Evolutionary conservation across 228 moss, liverwort and hornwort genomes (phyloP).

Genomic region (Sphagnum magellanicum): DNA sequence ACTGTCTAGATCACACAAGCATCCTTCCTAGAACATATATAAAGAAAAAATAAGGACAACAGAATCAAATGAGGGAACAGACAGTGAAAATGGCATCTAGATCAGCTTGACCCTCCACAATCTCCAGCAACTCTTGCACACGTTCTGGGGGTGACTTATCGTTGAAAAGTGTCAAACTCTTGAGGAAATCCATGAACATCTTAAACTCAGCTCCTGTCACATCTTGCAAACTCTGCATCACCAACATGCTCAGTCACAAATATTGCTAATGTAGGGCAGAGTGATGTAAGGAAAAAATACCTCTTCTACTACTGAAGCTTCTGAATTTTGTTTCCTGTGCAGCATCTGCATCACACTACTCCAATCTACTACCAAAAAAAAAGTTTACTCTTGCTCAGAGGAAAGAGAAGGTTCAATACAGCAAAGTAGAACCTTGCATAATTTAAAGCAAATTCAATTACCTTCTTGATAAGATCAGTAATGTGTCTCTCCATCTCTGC

Average conservation of each 20-base stretch:
- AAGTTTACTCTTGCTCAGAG: too few relatives aligned
- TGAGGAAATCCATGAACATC: slow-evolving; percentile 99
- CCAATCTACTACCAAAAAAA: too few relatives aligned
- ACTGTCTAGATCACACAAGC: too few relatives aligned
- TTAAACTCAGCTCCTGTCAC: slow-evolving; percentile 99
- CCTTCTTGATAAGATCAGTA: slow-evolving; percentile 98
- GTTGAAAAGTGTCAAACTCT: slow-evolving; percentile 78
- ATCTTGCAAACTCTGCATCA: slow-evolving; percentile 99
- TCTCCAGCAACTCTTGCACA: slow-evolving; percentile 94
- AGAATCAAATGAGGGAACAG: slow-evolving; percentile 5
- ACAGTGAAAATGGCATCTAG: slow-evolving; percentile 97
- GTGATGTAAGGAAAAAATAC: not conserved
- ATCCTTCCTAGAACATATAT: not conserved
- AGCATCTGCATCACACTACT: too few relatives aligned
- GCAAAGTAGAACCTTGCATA: too few relatives aligned
- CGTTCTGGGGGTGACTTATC: slow-evolving; percentile 75
- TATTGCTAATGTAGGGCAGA: slow-evolving; percentile 13
- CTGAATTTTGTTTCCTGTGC: not conserved
- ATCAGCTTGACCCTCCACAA: slow-evolving; percentile 99
- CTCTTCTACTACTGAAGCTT: not conserved
- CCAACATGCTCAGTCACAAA: slow-evolving; percentile 58
- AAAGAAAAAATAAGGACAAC: not conserved
- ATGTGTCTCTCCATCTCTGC: slow-evolving; percentile 98
- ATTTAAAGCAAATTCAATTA: slow-evolving; percentile 1
- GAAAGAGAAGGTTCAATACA: too few relatives aligned